These are phyloP conservation scores for Fusarium sp. DNA, from an alignment of 2,329 filamentous ascomycete species.

Conservation along the genomic window DNA sequence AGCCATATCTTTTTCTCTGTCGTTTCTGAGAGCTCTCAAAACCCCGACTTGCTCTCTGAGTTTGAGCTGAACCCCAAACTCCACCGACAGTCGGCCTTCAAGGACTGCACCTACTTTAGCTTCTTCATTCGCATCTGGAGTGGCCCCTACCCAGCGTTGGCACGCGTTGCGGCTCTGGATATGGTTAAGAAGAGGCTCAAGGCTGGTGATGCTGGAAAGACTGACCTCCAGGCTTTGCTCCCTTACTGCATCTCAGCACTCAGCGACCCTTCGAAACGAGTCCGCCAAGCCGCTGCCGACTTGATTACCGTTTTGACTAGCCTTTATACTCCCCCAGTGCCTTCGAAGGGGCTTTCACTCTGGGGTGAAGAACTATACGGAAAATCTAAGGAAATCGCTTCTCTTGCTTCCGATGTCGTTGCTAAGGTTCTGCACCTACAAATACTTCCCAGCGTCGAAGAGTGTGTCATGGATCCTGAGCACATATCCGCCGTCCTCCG, in stretches of 20 bases:
- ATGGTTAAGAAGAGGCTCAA: conserved; percentile 69
- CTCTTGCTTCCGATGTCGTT: conserved; percentile 68
- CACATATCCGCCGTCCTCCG: conserved; percentile 74
- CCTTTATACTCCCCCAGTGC: conserved; percentile 55
- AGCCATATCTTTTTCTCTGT: conserved; percentile 68
- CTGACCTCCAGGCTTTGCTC: conserved; percentile 82
- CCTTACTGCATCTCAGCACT: conserved; percentile 83
- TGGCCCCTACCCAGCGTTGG: conserved; percentile 74
- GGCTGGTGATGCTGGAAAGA: conserved; percentile 57
- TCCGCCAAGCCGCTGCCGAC: conserved; percentile 79
- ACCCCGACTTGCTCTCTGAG: conserved; percentile 54
- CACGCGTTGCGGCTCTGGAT: conserved; percentile 75
- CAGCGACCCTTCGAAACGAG: conserved; percentile 77
- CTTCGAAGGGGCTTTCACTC: conserved; percentile 54
- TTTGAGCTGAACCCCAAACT: conserved; percentile 68
- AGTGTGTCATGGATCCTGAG: conserved; percentile 82
- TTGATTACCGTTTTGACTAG: conserved; percentile 68
- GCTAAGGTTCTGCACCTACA: conserved; percentile 72
- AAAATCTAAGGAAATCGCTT: conserved; percentile 61
- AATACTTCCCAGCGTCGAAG: conserved; percentile 82
- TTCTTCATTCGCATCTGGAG: conserved; percentile 83
- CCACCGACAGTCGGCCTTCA: conserved; percentile 63
- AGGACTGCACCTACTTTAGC: conserved; percentile 74
- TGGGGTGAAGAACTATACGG: conserved; percentile 80
- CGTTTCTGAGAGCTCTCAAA: conserved; percentile 57